Evolutionary conservation across 208 protist genomes (phyloP), one percentile per base, ranked within the genome.

Genomic region (Acanthamoeba healyi): DNA sequence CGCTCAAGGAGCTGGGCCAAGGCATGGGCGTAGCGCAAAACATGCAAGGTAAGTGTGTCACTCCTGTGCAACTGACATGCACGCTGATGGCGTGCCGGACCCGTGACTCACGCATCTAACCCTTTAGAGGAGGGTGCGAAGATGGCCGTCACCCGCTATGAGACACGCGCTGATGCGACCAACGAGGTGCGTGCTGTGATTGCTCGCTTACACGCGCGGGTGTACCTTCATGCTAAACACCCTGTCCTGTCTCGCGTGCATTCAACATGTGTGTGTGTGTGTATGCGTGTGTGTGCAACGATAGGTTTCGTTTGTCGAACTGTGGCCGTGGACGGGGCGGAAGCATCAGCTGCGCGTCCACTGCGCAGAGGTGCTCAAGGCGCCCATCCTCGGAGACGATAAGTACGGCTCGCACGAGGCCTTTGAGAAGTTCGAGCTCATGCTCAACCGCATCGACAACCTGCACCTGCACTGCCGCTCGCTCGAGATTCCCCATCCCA

Each of bases 341-440:
- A 95, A 92, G 12, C 95, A 96, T 82, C 95, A 96, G 92, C 34
- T 96, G 15, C 46, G 95, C 49, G 94, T 95, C 3, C 94, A 95
- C 63, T 94, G 91, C 70, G 81, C 94, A 19, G 74, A 61, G 22
- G 70, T 95, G 56, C 72, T 95, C 26, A 54, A 74, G n/a, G 42
- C 91, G 42, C 94, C 94, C 65, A 94, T 95, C 19, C 61, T 95
- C 34, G 94, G 94, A 36, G 94, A 95, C 40, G 38, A 36, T 17
- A 95, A 95, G 63, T 95, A 95, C 81, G 94, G 92, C 36, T 51
- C 32, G n/a, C 19, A n/a, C 61, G 86, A 74, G 24, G 86, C 29
- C 38, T 44, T 77, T 12, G 56, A 72, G 6, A 63, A 70, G 32
- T 88, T 88, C 36, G 38, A 49, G 46, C 29, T 88, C 24, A n/a